Evolutionary conservation across 495 filamentous ascomycete species (phyloP).

Genomic region (Lasiosphaeria ovina): DNA sequence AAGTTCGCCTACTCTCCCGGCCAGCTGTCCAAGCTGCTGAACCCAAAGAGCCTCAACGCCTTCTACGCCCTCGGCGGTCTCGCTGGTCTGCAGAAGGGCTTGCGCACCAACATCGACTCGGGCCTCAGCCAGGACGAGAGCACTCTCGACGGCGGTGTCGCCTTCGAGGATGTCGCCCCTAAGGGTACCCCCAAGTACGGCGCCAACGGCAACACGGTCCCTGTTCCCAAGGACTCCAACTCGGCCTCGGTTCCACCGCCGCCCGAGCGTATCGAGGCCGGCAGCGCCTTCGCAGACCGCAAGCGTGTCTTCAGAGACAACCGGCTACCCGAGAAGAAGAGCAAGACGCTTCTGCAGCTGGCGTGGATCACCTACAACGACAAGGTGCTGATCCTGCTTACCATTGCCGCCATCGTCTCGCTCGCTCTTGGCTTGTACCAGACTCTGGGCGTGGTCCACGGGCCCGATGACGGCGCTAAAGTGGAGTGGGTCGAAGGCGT

Average conservation of each 20-base stretch:
- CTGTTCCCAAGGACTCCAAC: slow-evolving; percentile 17
- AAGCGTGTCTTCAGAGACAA: slow-evolving; percentile 70
- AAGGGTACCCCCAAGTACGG: slow-evolving; percentile 34
- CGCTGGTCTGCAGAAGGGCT: slow-evolving; percentile 62
- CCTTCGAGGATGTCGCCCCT: slow-evolving; percentile 54
- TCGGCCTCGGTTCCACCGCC: slow-evolving; percentile 7
- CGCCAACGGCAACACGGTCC: slow-evolving; percentile 25
- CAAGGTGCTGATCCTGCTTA: slow-evolving; percentile 75
- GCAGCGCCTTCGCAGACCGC: slow-evolving; percentile 56
- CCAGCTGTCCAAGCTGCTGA: slow-evolving; percentile 68
- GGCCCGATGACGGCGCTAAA: slow-evolving; percentile 41
- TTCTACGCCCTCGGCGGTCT: slow-evolving; percentile 68
- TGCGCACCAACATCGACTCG: slow-evolving; percentile 60
- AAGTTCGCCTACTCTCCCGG: slow-evolving; percentile 68
- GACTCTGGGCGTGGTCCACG: slow-evolving; percentile 48
- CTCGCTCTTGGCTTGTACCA: slow-evolving; percentile 77
- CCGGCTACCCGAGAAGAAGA: slow-evolving; percentile 69
- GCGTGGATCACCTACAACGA: slow-evolving; percentile 88
- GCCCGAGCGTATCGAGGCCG: slow-evolving; percentile 6
- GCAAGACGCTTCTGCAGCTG: slow-evolving; percentile 65
- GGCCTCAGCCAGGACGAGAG: slow-evolving; percentile 68
- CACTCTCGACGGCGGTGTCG: slow-evolving; percentile 52
- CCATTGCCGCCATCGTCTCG: slow-evolving; percentile 67
- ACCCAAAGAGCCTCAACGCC: slow-evolving; percentile 69
- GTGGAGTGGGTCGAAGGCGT: slow-evolving; percentile 82